Base-by-base conservation (phyloP, 2,329 filamentous ascomycete species). In the Didymella arachidicola region DNA sequence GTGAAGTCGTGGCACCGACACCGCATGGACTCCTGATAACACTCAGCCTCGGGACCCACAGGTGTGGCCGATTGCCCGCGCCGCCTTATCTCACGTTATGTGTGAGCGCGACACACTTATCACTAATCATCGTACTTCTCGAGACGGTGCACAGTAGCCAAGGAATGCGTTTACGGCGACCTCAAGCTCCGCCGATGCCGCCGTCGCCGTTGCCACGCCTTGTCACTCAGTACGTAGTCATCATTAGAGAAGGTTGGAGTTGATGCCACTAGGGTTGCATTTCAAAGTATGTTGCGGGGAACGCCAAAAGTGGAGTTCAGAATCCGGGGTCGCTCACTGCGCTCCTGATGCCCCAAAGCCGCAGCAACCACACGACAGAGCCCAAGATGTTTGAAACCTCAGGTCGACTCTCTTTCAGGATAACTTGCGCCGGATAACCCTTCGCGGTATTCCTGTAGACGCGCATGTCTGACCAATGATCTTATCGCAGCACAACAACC, bases 21-120 rank as follows among this genome's bases (percentile, higher is more conserved):
- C 52, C 53, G 52, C 63, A 63, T 66, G 57, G 46, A 26, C 41
- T 49, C 4, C 14, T 58, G 60, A 66, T 66, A 66, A 63, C 45
- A n/a, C 46, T 39, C 19, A 43, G 49, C 39, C 49, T 46, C 26
- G 26, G 50, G 56, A 41, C 50, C 56, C 56, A 59, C 56, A 39
- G 39, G 30, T 26, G 18, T 34, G n/a, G 7, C 49, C 57, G 59
- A 62, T 64, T 48, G 52, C 59, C 52, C 42, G 42, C 62, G 54
- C 57, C 57, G 57, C 53, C 48, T 64, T 64, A 64, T 64, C 62
- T 60, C 55, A 47, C 45, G 39, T 29, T 62, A 60, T 61, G 55
- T 62, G 61, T 61, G 29, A 27, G 59, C 50, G 59, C 50, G 34
- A 30, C 30, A 26, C 48, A 56, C 53, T 64, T 60, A 62, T 62